Conservation (phyloP, 176 grass and related monocot genomes). For the Carex pumila region DNA sequence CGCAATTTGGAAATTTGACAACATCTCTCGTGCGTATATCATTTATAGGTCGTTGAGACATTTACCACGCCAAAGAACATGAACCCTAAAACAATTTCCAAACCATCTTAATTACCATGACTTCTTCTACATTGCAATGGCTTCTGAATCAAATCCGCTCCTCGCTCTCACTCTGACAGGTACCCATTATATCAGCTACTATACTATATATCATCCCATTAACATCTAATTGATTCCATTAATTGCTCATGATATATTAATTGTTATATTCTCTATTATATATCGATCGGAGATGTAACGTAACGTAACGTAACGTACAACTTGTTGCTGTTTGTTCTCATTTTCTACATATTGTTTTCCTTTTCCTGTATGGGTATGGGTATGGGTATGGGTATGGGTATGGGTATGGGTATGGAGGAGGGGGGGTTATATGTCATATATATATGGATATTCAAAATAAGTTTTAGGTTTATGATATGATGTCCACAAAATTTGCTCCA, state of each 20-base stretch:
- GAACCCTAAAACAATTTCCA: not conserved
- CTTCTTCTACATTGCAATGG: not conserved
- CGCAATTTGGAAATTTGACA: not conserved
- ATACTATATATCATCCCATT: not conserved
- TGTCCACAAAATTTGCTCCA: not conserved
- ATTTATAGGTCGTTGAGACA: not conserved
- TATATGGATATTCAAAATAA: not conserved
- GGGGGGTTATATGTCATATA: too few species aligned
- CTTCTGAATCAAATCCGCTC: not conserved
- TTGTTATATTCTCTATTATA: not conserved
- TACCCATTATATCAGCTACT: not conserved
- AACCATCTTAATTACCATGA: not conserved
- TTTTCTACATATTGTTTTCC: not conserved
- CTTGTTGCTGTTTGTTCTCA: not conserved
- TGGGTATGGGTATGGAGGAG: too few species aligned
- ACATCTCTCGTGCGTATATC: not conserved
- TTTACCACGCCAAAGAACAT: not conserved
- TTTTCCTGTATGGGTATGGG: not conserved
- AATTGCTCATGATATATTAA: too few species aligned
- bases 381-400: too few species aligned
- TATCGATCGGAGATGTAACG: not conserved
- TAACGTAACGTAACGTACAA: too few species aligned
- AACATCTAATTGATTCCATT: not conserved
- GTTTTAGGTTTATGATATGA: not conserved
- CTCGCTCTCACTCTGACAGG: not conserved